phyloP scores from a whole-genome alignment of 2,329 filamentous ascomycete genomes.

The Chaetoscypha palmicola region DNA sequence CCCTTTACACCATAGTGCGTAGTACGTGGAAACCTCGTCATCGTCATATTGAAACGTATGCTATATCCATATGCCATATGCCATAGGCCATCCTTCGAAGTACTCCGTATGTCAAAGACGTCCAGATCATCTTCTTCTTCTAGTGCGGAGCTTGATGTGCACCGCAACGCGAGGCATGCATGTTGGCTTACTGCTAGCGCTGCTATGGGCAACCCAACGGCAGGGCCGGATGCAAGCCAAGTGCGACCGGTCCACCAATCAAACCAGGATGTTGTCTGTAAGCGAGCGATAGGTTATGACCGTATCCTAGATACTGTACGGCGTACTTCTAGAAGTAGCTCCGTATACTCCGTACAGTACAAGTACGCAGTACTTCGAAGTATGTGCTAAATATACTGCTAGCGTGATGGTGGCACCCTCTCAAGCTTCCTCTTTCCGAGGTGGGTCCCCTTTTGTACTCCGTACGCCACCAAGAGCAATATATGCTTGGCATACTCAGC shows the following conservation, averaged over 20 bases:
- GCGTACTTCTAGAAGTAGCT: no score
- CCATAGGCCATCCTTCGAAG: no score
- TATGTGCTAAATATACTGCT: background rate
- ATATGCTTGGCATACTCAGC: background rate
- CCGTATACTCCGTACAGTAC: no score
- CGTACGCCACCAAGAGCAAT: background rate
- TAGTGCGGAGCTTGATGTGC: background rate
- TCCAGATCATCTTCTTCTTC: background rate
- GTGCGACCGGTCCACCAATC: background rate
- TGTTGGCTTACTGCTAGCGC: no score
- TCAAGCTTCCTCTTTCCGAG: background rate
- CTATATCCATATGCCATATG: background rate
- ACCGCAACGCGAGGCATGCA: background rate
- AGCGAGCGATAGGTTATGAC: background rate
- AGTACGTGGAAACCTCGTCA: no score
- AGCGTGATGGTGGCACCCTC: background rate
- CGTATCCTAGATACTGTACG: no score
- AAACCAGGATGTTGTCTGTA: background rate
- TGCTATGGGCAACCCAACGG: no score
- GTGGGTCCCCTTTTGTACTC: background rate
- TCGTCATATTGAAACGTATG: slow-evolving; percentile 3
- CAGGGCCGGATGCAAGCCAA: background rate
- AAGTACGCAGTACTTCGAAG: no score
- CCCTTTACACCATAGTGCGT: no score
- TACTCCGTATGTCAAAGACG: background rate